Base-by-base conservation (phyloP, 805 yeast genomes). In the Ogataea populi-albae region DNA sequence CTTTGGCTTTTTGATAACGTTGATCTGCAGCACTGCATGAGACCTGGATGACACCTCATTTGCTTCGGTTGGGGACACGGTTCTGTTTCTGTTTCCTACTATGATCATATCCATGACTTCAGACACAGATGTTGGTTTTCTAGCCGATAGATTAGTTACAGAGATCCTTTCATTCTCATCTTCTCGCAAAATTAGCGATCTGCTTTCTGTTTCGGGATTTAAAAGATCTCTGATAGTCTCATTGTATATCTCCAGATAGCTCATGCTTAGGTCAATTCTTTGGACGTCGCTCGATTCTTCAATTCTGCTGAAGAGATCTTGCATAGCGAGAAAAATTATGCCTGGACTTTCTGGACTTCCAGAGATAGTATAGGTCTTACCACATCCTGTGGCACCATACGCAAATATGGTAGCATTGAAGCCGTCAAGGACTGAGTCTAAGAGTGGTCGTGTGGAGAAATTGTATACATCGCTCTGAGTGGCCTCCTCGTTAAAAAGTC, bases 361-460 rank as follows among this genome's bases (percentile, higher is more conserved):
- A 55, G 82, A 75, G 21, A 89, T 84, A 0, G 98, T 89, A 56
- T 83, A 87, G 0, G 97, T 89, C 55, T 89, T 89, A n/a, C 98
- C 98, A 59, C 97, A 89, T 0, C 98, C 98, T 0, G 98, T 89
- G 19, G 98, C 95, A 1, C 98, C 98, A 57, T 89, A 89, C 1
- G 98, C 97, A 65, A 89, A 89, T 0, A 89, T 86, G 0, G 96
- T 87, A 5, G 95, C 81, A 57, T 91, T 88, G 60, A 67, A 86
- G 1, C 97, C 98, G 43, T 85, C 93, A 26, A 89, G 57, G 0
- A 87, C 79, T 25, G 81, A 73, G 41, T 80, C 86, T 6, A 89
- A 65, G 31, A 87, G 64, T 0, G 95, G 91, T 33, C 69, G 65
- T 0, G 95, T 77, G 1, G 95, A 86, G 20, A 61, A 58, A 17